Percentiles rank a stretch among this genome's conserved stretches.
Evolutionary conservation across 768 basidiomycete genomes (phyloP).

Genomic region (Kwoniella heveanensis): DNA sequence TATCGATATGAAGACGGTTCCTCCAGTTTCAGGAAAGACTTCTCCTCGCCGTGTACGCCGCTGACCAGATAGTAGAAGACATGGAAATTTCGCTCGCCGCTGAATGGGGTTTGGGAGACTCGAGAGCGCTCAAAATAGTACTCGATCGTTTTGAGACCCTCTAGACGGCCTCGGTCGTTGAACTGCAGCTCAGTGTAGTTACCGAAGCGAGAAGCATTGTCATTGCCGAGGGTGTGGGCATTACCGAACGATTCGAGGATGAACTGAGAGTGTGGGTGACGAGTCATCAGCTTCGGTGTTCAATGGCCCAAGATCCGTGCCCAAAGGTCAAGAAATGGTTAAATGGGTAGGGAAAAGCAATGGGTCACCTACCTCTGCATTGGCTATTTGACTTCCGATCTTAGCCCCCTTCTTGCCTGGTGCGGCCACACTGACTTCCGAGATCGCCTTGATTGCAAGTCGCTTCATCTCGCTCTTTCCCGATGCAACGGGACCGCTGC

Average conservation of each 20-base stretch:
- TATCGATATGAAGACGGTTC: constrained; percentile 84
- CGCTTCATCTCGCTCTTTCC: constrained; percentile 91
- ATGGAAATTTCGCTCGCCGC: constrained; percentile 92
- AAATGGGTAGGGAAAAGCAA: too few species aligned
- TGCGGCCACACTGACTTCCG: constrained; percentile 84
- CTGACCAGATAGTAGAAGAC: constrained; percentile 96
- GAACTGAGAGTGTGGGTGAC: constrained; percentile 59
- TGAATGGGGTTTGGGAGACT: constrained; percentile 72
- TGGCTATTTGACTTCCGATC: constrained; percentile 80
- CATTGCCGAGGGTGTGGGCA: constrained; percentile 75
- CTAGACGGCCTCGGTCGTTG: constrained; percentile 82
- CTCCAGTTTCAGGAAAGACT: constrained; percentile 78
- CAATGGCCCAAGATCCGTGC: too few species aligned
- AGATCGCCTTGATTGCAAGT: constrained; percentile 84
- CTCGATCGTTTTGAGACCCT: constrained; percentile 90
- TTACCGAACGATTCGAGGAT: constrained; percentile 94
- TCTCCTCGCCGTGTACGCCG: constrained; percentile 83
- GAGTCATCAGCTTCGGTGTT: too few species aligned
- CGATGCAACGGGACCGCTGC: constrained; percentile 85
- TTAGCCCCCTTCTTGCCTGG: constrained; percentile 94
- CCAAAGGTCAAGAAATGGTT: too few species aligned
- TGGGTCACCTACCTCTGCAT: constrained; percentile 64
- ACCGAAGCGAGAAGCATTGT: constrained; percentile 94
- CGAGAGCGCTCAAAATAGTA: constrained; percentile 92
- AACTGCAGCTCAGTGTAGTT: constrained; percentile 99